These are phyloP conservation scores for Coniochaeta sp. DNA, from an alignment of 2,329 filamentous ascomycete genomes.

Conservation along the genomic window DNA sequence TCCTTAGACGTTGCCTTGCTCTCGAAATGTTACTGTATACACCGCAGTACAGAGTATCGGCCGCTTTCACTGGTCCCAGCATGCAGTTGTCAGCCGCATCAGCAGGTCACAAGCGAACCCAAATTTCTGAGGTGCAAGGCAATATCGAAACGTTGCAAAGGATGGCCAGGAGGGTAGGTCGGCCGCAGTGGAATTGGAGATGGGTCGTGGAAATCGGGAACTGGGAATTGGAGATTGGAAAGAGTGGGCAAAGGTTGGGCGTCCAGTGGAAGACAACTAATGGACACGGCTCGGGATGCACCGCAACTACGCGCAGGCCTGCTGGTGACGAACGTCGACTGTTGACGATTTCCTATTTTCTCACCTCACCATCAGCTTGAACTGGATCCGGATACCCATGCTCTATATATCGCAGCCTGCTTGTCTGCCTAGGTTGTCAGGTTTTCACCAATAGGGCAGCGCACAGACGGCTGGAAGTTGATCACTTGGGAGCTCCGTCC, in stretches of 20 bases:
- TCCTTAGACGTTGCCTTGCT: neutral
- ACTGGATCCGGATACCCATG: neutral
- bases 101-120: neutral
- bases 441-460: neutral
- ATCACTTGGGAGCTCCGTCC: neutral
- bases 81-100: conserved; percentile 1
- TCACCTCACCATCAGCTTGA: neutral
- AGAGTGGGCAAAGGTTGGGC: neutral
- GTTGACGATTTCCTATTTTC: neutral
- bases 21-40: neutral
- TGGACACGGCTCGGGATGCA: conserved; percentile 2
- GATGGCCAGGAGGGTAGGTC: neutral
- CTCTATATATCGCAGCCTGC: neutral
- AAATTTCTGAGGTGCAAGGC: neutral
- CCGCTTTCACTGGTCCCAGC: neutral
- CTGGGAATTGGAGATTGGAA: neutral
- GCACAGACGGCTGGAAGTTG: conserved; percentile 2
- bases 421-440: neutral
- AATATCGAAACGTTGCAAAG: conserved; percentile 3
- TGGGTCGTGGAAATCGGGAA: neutral
- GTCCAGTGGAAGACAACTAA: neutral
- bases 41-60: neutral
- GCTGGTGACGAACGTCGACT: neutral
- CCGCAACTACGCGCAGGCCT: neutral
- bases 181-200: conserved; percentile 1